These are phyloP conservation scores for Melocanna baccifera DNA, from an alignment of 176 grass and related monocot genomes.

Conservation along the genomic window DNA sequence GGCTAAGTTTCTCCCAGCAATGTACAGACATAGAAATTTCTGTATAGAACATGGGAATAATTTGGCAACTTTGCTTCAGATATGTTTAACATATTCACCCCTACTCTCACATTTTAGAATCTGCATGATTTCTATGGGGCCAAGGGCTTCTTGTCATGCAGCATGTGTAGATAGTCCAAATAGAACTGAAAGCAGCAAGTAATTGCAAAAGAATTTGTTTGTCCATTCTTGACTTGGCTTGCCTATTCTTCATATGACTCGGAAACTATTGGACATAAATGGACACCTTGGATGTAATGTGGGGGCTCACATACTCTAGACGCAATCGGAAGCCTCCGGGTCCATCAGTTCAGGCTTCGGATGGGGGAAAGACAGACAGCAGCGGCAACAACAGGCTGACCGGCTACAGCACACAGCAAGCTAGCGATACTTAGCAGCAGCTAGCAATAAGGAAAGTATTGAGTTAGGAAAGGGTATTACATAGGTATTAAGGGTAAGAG, in stretches of 20 bases:
- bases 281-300: background rate
- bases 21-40: background rate
- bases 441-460: no score
- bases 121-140: background rate
- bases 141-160: background rate
- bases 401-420: no score
- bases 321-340: no score
- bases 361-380: no score
- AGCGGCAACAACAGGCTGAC: no score
- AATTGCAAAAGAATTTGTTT: background rate
- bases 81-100: background rate
- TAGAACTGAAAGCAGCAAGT: background rate
- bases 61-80: background rate
- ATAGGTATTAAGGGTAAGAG: no score
- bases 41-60: background rate
- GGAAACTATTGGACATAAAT: background rate
- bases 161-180: background rate
- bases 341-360: no score
- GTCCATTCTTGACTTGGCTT: background rate
- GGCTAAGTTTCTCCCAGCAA: background rate
- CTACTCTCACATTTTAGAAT: background rate
- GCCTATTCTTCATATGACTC: background rate
- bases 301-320: no score
- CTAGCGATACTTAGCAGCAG: no score
- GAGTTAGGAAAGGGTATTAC: no score